Conservation (phyloP, 257 asterid species). For the Nicotiana otophora region DNA sequence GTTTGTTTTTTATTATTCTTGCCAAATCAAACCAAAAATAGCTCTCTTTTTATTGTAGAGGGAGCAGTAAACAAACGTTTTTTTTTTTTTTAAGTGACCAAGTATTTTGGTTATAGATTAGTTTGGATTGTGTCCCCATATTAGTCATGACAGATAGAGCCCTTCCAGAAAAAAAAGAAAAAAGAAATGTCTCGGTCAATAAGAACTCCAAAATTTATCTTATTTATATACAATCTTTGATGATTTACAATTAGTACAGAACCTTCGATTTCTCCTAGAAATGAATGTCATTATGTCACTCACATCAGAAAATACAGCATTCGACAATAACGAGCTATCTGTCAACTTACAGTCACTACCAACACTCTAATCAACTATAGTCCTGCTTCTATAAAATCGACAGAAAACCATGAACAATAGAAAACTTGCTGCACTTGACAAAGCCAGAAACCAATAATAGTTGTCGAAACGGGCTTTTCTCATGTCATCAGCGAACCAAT, state of each 20-base stretch:
- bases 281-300: background rate
- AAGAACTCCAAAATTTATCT: background rate
- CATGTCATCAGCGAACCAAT: slow-evolving; percentile 73
- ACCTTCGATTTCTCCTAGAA: background rate
- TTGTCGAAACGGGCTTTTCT: slow-evolving; percentile 47
- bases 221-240: background rate
- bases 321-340: background rate
- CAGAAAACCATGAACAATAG: slow-evolving; percentile 34
- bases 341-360: background rate
- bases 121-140: no score
- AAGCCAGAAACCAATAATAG: slow-evolving; percentile 57
- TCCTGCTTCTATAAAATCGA: slow-evolving; percentile 21
- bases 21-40: no score
- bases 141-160: no score
- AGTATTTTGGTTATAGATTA: no score
- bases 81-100: no score
- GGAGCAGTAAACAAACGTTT: no score
- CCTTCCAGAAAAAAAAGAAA: no score
- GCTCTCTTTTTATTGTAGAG: no score
- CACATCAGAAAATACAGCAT: background rate
- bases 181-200: background rate
- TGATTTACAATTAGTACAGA: background rate
- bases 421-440: slow-evolving; percentile 39
- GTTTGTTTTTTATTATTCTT: no score
- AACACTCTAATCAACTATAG: background rate